Conservation (phyloP, 352 stramenopile species). For the Phytophthora foliorum region DNA sequence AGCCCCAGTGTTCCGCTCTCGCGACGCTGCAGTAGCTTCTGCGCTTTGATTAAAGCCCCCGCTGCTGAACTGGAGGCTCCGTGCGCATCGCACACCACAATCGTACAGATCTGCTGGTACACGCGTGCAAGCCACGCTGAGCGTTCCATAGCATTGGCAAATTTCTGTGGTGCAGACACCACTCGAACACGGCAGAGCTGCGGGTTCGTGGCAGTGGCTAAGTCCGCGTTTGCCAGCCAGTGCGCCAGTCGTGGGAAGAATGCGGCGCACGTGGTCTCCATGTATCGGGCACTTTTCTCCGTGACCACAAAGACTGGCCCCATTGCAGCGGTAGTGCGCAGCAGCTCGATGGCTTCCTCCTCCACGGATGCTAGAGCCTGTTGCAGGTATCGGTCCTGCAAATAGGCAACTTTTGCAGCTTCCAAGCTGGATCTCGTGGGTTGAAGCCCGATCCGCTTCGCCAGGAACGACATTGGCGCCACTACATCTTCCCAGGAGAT, state of each 20-base stretch:
- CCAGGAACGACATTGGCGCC: slow-evolving; percentile 54
- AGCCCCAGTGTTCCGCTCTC: slow-evolving; percentile 52
- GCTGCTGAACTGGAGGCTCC: slow-evolving; percentile 14
- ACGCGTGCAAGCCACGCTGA: slow-evolving; percentile 54
- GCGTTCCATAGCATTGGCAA: slow-evolving; percentile 45
- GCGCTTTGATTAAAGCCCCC: neutral
- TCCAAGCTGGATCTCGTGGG: slow-evolving; percentile 44
- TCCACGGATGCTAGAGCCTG: slow-evolving; percentile 62
- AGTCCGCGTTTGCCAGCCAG: slow-evolving; percentile 40
- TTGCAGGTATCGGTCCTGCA: slow-evolving; percentile 58
- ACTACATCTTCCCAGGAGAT: slow-evolving; percentile 74
- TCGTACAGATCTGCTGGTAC: slow-evolving; percentile 51
- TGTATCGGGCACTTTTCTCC: slow-evolving; percentile 55
- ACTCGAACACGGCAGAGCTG: slow-evolving; percentile 45
- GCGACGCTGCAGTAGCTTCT: slow-evolving; percentile 31
- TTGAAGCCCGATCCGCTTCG: slow-evolving; percentile 50
- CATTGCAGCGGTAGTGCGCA: slow-evolving; percentile 43
- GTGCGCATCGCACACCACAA: slow-evolving; percentile 32
- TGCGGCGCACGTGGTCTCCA: slow-evolving; percentile 48
- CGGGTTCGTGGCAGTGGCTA: slow-evolving; percentile 1
- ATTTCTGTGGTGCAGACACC: slow-evolving; percentile 52
- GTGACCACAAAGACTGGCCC: slow-evolving; percentile 68
- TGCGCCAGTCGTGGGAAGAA: slow-evolving; percentile 69
- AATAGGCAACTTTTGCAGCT: slow-evolving; percentile 35
- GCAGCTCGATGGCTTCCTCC: slow-evolving; percentile 59